phyloP scores from a whole-genome alignment of 2,329 filamentous ascomycete species.

The Decorospora gaudefroyi region DNA sequence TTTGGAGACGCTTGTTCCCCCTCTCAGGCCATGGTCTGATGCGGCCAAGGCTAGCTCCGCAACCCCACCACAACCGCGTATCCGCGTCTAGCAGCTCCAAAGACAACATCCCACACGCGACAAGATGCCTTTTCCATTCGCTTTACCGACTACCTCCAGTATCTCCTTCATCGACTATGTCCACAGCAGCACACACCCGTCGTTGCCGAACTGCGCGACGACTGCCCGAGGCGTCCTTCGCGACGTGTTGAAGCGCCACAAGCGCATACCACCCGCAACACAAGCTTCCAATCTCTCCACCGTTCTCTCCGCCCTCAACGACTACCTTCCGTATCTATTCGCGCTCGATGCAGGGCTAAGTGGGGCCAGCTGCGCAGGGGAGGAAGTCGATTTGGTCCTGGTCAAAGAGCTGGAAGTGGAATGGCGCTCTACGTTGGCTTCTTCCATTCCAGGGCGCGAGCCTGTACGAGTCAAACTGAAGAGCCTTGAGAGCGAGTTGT shows the following conservation, averaged over 20 bases:
- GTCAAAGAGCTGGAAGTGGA: conserved; percentile 68
- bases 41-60: conserved; percentile 27
- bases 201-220: conserved; percentile 79
- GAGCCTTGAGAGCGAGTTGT: conserved; percentile 80
- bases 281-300: conserved; percentile 72
- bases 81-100: conserved; percentile 29
- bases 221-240: conserved; percentile 82
- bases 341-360: conserved; percentile 75
- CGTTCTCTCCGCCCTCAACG: conserved; percentile 70
- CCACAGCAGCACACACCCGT: conserved; percentile 81
- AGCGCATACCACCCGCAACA: conserved; percentile 74
- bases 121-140: conserved; percentile 85
- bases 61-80: conserved; percentile 33
- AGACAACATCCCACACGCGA: conserved; percentile 15
- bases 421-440: conserved; percentile 82
- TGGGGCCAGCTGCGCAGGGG: conserved; percentile 58
- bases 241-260: conserved; percentile 84
- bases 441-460: conserved; percentile 62
- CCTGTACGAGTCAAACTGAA: conserved; percentile 68
- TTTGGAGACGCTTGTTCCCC: conserved; percentile 1
- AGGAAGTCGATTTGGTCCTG: conserved; percentile 70
- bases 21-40: conserved; percentile 12
- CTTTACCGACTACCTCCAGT: conserved; percentile 85
- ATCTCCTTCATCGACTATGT: conserved; percentile 81
- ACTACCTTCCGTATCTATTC: conserved; percentile 83